Conservation (phyloP, 108 stramenopile genomes). For the Stephanodiscus triporus region DNA sequence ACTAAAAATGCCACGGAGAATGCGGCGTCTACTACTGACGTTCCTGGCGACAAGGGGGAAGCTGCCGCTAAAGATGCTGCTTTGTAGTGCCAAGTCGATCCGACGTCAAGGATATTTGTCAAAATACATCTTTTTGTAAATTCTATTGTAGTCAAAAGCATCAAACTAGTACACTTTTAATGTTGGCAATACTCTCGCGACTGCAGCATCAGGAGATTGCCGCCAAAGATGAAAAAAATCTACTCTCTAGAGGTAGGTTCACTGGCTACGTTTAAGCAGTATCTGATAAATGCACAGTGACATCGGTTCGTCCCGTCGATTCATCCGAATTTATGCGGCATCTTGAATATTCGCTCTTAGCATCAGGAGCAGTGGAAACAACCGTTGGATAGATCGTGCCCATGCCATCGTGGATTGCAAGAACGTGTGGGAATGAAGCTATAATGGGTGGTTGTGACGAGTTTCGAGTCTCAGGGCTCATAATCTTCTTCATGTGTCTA, state of each 20-base stretch:
- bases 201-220: too few species aligned
- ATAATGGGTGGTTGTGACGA: constrained; percentile 10
- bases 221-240: too few species aligned
- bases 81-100: not conserved
- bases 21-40: too few species aligned
- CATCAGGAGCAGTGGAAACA: constrained; percentile 14
- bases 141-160: not conserved
- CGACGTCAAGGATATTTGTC: not conserved
- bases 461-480: not conserved
- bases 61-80: not conserved
- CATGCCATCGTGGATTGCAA: constrained; percentile 32
- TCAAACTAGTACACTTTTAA: not conserved
- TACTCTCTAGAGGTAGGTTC: too few species aligned
- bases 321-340: constrained; percentile 36
- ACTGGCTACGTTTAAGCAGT: not conserved
- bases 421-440: constrained; percentile 10
- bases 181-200: too few species aligned
- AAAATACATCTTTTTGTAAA: not conserved
- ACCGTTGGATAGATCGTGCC: constrained; percentile 20
- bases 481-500: constrained; percentile 1
- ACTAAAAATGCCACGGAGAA: not conserved
- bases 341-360: constrained; percentile 25
- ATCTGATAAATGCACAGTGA: constrained; percentile 8
- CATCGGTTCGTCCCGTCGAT: constrained; percentile 11
- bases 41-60: constrained; percentile 57